phyloP scores from a whole-genome alignment of 2,329 filamentous ascomycete species.

The Geosmithia morbida region DNA sequence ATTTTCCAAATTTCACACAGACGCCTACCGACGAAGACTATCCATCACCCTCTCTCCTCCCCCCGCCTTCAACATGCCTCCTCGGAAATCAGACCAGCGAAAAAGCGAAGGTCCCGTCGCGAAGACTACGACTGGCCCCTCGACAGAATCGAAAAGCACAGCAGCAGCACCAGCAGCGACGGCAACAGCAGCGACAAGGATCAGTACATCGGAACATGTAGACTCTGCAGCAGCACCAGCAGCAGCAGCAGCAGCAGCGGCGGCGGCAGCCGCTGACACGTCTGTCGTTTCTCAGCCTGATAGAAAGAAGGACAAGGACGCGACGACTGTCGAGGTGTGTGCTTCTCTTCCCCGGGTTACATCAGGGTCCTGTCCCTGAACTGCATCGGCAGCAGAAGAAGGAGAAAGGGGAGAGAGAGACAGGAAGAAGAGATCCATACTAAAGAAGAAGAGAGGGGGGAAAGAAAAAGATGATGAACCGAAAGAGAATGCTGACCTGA shows the following conservation, averaged over 20 bases:
- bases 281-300: conserved; percentile 7
- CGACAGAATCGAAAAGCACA: conserved; percentile 5
- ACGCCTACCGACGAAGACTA: too few relatives aligned
- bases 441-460: background rate
- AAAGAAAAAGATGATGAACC: background rate
- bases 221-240: conserved; percentile 3
- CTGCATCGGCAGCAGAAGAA: background rate
- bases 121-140: conserved; percentile 3
- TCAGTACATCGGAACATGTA: conserved; percentile 8
- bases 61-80: conserved; percentile 30
- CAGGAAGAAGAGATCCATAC: background rate
- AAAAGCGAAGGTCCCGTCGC: conserved; percentile 22
- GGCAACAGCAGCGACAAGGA: conserved; percentile 5
- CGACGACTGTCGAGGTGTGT: conserved; percentile 37
- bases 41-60: background rate
- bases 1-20: too few relatives aligned
- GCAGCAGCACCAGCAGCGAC: conserved; percentile 9
- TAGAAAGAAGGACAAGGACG: conserved; percentile 18
- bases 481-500: too few relatives aligned
- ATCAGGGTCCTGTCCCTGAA: too few relatives aligned
- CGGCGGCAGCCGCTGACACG: background rate
- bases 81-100: conserved; percentile 37
- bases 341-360: background rate
- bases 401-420: background rate
- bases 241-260: conserved; percentile 6